phyloP scores from a whole-genome alignment of 2,329 filamentous ascomycete species.

The Chalara sp. region DNA sequence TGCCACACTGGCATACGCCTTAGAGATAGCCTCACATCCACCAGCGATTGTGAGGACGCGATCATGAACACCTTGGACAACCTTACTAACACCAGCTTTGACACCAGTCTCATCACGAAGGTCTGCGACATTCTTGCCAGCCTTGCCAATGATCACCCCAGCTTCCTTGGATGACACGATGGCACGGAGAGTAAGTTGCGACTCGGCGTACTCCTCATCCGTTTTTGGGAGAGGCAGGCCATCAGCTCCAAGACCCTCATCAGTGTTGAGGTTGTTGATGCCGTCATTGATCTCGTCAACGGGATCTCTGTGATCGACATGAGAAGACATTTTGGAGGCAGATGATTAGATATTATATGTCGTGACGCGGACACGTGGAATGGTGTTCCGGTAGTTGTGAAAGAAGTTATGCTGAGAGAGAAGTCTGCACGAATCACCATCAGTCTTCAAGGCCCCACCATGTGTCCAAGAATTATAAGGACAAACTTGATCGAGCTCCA shows the following conservation, averaged over 20 bases:
- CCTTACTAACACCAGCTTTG: slow-evolving; percentile 97
- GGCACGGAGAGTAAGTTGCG: slow-evolving; percentile 88
- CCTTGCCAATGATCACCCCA: slow-evolving; percentile 98
- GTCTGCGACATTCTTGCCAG: slow-evolving; percentile 95
- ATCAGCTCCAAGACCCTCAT: slow-evolving; percentile 60
- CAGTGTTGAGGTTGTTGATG: slow-evolving; percentile 61
- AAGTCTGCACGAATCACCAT: no score
- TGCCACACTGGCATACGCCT: slow-evolving; percentile 89
- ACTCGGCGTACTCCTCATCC: slow-evolving; percentile 91
- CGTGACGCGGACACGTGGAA: no score
- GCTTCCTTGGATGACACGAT: slow-evolving; percentile 99
- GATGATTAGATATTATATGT: neutral
- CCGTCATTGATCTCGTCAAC: slow-evolving; percentile 50
- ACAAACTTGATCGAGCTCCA: no score
- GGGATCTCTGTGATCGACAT: slow-evolving; percentile 24
- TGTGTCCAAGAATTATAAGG: no score
- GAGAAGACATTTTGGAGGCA: slow-evolving; percentile 22
- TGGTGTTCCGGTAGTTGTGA: no score
- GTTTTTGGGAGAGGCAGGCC: slow-evolving; percentile 80
- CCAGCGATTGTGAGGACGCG: slow-evolving; percentile 94
- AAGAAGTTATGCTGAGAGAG: no score
- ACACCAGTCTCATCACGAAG: slow-evolving; percentile 96
- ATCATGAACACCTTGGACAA: slow-evolving; percentile 94
- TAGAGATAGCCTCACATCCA: slow-evolving; percentile 77
- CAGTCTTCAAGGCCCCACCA: no score